These are phyloP conservation scores for Olyra latifolia DNA, from an alignment of 176 grass and related monocot species.

Conservation along the genomic window DNA sequence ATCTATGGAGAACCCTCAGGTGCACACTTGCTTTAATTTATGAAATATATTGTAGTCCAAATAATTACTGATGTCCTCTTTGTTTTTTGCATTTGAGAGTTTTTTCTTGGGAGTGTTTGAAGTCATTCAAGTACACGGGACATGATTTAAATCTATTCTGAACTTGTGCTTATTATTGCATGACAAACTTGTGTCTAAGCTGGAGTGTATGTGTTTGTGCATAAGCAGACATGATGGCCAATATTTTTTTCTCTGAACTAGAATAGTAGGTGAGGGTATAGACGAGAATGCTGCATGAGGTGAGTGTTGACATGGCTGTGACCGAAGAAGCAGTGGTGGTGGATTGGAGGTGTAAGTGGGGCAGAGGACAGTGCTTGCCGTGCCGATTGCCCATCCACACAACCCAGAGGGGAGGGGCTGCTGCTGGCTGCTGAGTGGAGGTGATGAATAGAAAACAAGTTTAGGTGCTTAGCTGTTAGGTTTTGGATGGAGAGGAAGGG, in stretches of 20 bases:
- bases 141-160: neutral
- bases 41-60: neutral
- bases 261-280: neutral
- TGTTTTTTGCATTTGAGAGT: neutral
- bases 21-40: slow-evolving; percentile 13
- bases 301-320: neutral
- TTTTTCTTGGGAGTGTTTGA: neutral
- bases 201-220: neutral
- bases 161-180: neutral
- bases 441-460: neutral
- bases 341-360: too few species aligned
- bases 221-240: neutral
- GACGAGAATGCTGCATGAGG: neutral
- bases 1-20: slow-evolving; percentile 27
- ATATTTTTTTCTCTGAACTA: neutral
- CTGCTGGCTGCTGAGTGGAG: neutral
- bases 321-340: too few species aligned
- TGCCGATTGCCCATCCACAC: neutral
- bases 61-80: neutral
- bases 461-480: neutral
- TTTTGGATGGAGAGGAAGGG: neutral
- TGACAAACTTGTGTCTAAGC: neutral
- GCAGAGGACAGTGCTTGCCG: too few species aligned
- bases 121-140: neutral
- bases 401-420: neutral